Percentiles rank a stretch among this genome's conserved stretches.
Conservation (phyloP, 345 rosid species). For the Brassica carinata region DNA sequence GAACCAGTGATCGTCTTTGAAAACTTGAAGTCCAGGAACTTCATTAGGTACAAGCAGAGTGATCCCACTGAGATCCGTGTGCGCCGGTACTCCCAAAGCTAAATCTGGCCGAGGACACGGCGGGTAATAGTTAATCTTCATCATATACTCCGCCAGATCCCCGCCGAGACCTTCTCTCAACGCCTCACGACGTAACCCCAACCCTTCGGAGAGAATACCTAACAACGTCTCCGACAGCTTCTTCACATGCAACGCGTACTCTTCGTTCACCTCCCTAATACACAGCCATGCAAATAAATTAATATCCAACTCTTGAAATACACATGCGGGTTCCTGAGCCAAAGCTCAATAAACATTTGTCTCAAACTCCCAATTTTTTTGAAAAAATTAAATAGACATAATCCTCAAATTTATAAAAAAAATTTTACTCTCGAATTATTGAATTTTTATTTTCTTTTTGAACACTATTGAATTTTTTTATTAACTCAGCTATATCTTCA, state of each 20-base stretch:
- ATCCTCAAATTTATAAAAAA: too few species aligned
- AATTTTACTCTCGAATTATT: too few species aligned
- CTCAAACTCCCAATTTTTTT: too few species aligned
- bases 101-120: conserved; percentile 93
- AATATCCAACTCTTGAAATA: too few species aligned
- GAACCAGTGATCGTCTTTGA: conserved; percentile 68
- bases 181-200: conserved; percentile 54
- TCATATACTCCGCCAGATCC: conserved; percentile 56
- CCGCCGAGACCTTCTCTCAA: conserved; percentile 67
- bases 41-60: conserved; percentile 85
- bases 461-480: too few species aligned
- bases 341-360: too few species aligned
- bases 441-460: too few species aligned
- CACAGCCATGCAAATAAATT: neutral
- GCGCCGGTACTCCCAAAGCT: conserved; percentile 76
- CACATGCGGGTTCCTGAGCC: too few species aligned
- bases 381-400: too few species aligned
- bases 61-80: conserved; percentile 71
- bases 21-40: conserved; percentile 83
- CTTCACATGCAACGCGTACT: conserved; percentile 52
- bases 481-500: too few species aligned
- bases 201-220: conserved; percentile 54
- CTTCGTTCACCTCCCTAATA: conserved; percentile 76
- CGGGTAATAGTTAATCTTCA: conserved; percentile 87
- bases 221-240: conserved; percentile 59